phyloP scores from a whole-genome alignment of 78 protist genomes.

The slime mould (Dictyostelium discoideum) region DNA sequence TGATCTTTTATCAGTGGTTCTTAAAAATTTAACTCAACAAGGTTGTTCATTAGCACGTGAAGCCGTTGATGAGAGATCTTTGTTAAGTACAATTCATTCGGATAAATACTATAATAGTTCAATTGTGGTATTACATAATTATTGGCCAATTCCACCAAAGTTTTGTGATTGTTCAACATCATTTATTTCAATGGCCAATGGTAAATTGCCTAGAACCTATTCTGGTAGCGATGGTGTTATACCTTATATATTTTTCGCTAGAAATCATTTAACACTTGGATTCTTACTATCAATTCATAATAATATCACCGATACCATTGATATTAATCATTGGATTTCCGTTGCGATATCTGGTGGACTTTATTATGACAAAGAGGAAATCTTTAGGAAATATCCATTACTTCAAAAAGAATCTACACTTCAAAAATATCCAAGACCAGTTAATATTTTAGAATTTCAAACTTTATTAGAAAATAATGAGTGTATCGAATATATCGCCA shows the following conservation, averaged over 20 bases:
- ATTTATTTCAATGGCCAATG: not conserved
- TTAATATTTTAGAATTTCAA: slow-evolving; percentile 1
- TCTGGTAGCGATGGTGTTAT: not conserved
- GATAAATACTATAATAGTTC: not conserved
- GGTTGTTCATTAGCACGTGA: not conserved
- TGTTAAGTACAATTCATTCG: not conserved
- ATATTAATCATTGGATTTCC: not conserved
- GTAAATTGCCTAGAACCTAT: not conserved
- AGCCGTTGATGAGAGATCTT: not conserved
- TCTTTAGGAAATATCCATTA: not conserved
- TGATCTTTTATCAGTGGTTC: not conserved
- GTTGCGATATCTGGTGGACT: not conserved
- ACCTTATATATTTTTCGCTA: slow-evolving; percentile 21
- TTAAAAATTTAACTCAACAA: not conserved
- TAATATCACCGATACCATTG: not conserved
- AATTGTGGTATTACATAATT: not conserved
- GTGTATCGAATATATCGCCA: not conserved
- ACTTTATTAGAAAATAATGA: not conserved
- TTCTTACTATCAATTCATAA: not conserved
- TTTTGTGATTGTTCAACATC: not conserved
- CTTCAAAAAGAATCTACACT: not conserved
- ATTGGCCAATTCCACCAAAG: not conserved
- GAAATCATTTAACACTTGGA: not conserved
- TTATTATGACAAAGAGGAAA: not conserved
- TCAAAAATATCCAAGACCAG: not conserved